phyloP scores from a whole-genome alignment of 2,329 filamentous ascomycete genomes.

The Venturia nashicola region DNA sequence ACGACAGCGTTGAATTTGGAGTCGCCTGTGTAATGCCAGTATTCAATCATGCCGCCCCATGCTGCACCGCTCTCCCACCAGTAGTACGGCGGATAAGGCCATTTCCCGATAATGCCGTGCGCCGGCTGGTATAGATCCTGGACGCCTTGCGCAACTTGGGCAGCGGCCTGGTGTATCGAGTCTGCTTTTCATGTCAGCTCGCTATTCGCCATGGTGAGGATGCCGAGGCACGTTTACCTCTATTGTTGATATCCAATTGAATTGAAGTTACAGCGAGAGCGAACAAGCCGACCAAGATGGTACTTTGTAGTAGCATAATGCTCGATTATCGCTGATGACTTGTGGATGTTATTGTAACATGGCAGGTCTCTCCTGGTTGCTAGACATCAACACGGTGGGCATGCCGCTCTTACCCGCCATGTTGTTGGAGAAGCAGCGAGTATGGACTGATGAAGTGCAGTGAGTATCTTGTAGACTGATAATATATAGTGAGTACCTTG shows the following conservation, averaged over 20 bases:
- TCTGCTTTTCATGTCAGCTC: background rate
- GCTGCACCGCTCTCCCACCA: conserved; percentile 31
- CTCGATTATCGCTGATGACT: background rate
- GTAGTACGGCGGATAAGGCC: conserved; percentile 23
- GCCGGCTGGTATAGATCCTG: background rate
- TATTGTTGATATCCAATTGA: background rate
- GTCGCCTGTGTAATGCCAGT: conserved; percentile 31
- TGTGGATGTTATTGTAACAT: too few species aligned
- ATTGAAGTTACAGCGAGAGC: background rate
- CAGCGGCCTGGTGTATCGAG: background rate
- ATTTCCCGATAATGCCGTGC: background rate
- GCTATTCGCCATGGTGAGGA: background rate
- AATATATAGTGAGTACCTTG: too few species aligned
- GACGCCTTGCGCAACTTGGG: background rate
- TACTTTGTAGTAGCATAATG: background rate
- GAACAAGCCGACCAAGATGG: background rate
- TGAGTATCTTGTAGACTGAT: too few species aligned
- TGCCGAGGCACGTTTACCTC: background rate
- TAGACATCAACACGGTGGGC: background rate
- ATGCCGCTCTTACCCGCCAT: background rate
- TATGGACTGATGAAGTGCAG: too few species aligned
- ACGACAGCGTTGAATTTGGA: conserved; percentile 28
- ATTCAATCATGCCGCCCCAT: conserved; percentile 27
- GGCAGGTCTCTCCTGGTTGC: background rate
- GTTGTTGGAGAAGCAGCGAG: background rate